Base-by-base conservation (phyloP, 1,284 basidiomycete genomes). In the Pulchroboletus neoregius region DNA sequence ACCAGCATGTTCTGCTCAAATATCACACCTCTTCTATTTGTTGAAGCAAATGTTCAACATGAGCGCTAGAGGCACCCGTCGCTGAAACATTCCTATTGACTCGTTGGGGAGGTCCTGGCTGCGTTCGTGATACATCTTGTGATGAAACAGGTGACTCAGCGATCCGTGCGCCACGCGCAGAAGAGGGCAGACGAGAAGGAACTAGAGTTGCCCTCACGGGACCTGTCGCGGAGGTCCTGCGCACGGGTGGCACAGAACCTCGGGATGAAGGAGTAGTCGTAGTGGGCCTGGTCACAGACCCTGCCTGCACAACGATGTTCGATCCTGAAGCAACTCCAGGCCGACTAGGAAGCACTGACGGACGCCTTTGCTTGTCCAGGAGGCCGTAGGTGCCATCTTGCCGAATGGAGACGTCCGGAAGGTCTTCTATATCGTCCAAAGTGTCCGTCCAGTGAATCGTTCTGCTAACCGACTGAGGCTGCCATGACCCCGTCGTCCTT, bases 321-420 rank as follows among this genome's bases (percentile, higher is more conserved):
- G 45, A 39, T 39, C 48, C 45, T 20, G 49, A 37, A 15, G 41
- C 35, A 35, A 45, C 13, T 20, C 42, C 58, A 1, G 37, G 18
- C 10, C 44, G 58, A 39, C 31, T 42, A 30, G 48, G 51, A 38
- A 48, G 47, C n/a, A n/a, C n/a, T n/a, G n/a, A n/a, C n/a, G 3
- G 40, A 48, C 43, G 54, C 32, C 37, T 42, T 24, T 62, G 64
- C 34, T 47, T 60, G 26, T 63, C 62, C 42, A 48, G 61, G n/a
- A 52, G 59, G 5, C 54, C 61, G 39, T 75, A 74, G 2, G 68
- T 63, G 11, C 72, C 72, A 39, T 70, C 68, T 11, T 58, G 54
- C 30, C 67, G 61, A 12, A 82, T 56, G 9, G 78, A 76, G 45
- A 84, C 72, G 53, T 84, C 81, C 18, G 82, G 82, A 20, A 84